Evolutionary conservation across 495 filamentous ascomycete species (phyloP).

Genomic region (Aspergillus sclerotioniger): DNA sequence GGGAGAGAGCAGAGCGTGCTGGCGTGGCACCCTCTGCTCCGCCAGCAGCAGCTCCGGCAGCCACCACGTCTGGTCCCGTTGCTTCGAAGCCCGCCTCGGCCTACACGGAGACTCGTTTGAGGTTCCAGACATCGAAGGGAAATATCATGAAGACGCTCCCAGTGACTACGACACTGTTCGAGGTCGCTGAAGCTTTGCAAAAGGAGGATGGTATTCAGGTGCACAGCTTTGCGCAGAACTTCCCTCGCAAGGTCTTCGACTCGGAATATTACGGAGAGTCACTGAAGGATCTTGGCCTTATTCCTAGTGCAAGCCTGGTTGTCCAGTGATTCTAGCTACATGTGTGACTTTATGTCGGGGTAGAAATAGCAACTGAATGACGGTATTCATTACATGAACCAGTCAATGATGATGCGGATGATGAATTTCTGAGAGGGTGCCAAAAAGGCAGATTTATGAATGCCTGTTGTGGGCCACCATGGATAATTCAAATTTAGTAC

Average conservation of each 20-base stretch:
- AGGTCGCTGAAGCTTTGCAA: conserved; percentile 75
- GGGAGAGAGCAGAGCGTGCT: conserved; percentile 78
- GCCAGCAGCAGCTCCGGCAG: conserved; percentile 33
- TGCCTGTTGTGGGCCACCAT: background rate
- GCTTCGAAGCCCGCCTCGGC: conserved; percentile 57
- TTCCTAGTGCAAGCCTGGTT: conserved; percentile 84
- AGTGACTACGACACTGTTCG: conserved; percentile 86
- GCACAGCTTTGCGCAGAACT: conserved; percentile 76
- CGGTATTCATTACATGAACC: background rate
- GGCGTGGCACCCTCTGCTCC: conserved; percentile 59
- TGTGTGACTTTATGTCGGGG: background rate
- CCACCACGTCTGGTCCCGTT: conserved; percentile 41
- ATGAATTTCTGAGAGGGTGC: background rate
- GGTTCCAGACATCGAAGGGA: conserved; percentile 72
- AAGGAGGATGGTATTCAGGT: conserved; percentile 63
- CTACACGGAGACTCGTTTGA: conserved; percentile 77
- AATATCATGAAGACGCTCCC: conserved; percentile 80
- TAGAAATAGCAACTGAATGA: background rate
- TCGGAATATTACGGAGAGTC: conserved; percentile 82
- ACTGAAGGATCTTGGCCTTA: conserved; percentile 85
- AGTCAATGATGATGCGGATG: background rate
- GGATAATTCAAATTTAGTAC: too few relatives aligned
- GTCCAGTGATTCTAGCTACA: conserved; percentile 49
- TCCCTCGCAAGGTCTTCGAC: conserved; percentile 81
- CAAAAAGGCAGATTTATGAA: background rate